Base-by-base conservation (phyloP, 2,329 filamentous ascomycete genomes). In the Sporothrix phasma region DNA sequence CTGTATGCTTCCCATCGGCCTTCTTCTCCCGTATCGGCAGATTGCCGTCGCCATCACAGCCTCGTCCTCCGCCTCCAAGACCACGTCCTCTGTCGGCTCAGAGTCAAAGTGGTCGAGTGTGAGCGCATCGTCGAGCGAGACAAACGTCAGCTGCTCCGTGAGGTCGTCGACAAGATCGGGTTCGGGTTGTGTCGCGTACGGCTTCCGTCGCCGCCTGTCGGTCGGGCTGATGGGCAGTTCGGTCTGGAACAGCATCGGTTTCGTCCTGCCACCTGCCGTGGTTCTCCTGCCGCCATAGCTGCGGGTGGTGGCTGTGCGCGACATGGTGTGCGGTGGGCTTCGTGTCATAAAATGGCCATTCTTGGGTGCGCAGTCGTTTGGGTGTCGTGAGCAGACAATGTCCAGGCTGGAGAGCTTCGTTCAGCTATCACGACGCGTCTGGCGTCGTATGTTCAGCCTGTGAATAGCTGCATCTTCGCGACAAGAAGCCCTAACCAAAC, bases 161-260 rank as follows among this genome's bases (percentile, higher is more conserved):
- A 73, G 66, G 19, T 70, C 66, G 22, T 59, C 63, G 7, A 73
- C 47, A 15, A 64, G 45, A 13, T 62, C 63, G 6, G 65, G 64
- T 5, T 63, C 65, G 8, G 19, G 69, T 68, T n/a, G 29, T 1
- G 31, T 37, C 45, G 43, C 15, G 26, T 53, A 74, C 69, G 24
- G 49, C 0, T 29, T 19, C 15, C 61, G 43, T 15, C 58, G 66
- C 56, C 62, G 62, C 60, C 68, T 72, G 56, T 79, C 77, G 60
- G 78, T 66, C 3, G 82, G 82, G 51, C 78, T 82, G 64, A 78
- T 77, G 0, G 81, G 80, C 8, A 84, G 71, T 68, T 82, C 79
- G 22, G 78, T 78, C 67, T 84, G 82, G 51, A 82, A 72, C 24
- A 79, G 75, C 47, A 81, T 76, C 19, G 77, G 74, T 65, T 76